These are phyloP conservation scores for Symbiodinium natans DNA, from an alignment of 73 alveolate species.

Conservation along the genomic window DNA sequence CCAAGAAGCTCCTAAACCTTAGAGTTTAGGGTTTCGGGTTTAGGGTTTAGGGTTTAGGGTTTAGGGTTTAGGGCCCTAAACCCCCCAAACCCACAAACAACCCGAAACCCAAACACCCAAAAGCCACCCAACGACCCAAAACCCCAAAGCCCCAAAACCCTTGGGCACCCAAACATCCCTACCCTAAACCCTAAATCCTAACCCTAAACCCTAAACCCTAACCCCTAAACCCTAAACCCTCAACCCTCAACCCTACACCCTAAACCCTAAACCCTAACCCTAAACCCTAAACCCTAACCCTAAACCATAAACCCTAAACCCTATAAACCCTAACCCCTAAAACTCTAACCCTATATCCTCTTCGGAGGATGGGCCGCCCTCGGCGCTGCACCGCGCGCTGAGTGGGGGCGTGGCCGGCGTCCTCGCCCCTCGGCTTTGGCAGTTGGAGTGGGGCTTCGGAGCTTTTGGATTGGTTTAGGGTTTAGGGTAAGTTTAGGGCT, in stretches of 20 bases:
- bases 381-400: conserved; percentile 69
- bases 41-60: too few relatives aligned
- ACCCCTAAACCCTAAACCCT: not conserved
- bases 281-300: too few relatives aligned
- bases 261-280: not conserved
- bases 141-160: not conserved
- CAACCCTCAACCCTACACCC: not conserved
- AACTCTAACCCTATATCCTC: not conserved
- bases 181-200: too few relatives aligned
- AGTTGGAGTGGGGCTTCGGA: not conserved
- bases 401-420: conserved; percentile 83
- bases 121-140: not conserved
- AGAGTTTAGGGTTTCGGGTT: too few relatives aligned
- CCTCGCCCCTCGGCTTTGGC: not conserved
- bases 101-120: not conserved
- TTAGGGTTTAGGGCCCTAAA: too few relatives aligned
- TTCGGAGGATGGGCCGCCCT: conserved; percentile 62
- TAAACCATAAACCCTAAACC: too few relatives aligned
- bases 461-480: not conserved
- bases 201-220: too few relatives aligned
- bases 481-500: not conserved
- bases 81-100: too few relatives aligned
- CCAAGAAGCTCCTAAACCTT: too few relatives aligned
- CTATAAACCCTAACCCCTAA: not conserved
- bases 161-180: too few relatives aligned